Base-by-base conservation (phyloP, 176 grass and related monocot species). In the Chloris gayana region DNA sequence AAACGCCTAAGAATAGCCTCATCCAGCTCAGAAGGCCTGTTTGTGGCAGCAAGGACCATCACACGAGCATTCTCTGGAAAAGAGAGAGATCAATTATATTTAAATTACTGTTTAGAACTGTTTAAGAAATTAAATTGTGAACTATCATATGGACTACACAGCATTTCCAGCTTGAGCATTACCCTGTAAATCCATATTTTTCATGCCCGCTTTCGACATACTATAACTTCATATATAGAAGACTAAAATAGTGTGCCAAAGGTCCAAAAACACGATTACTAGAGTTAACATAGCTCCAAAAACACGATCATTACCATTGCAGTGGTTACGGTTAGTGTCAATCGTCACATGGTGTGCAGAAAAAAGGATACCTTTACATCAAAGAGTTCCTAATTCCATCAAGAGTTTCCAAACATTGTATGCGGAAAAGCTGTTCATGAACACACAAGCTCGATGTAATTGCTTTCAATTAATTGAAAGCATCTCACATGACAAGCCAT, bases 1-100 rank as follows among this genome's bases (percentile, higher is more conserved):
- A 99, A 99, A 10, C 96, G 90, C 61, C 96, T 87, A 21, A 99
- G 85, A 65, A 99, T 99, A 57, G 96, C 96, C 64, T 95, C 96
- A 65, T 99, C 96, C 75, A 99, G 81, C 77, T 93, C 96, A 21
- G 90, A 92, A 72, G 96, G 96, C 27, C 96, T 89, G 73, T 99
- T 99, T 73, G 96, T 99, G 42, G 96, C 96, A 82, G 96, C 96
- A 85, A 99, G 92, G 60, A 99, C 96, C 96, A 95, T 99, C 82
- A 99, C 96, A 64, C 88, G 88, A 49, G 96, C 96, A 89, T 95
- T 87, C 72, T 91, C 96, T 99, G 64, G 46, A 94, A 29, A 24
- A n/a, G 35, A 85, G 4, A 7, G 32, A 78, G 51, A 77, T 37
- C 72, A 15, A 65, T 34, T 38, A 37, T 17, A 14, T 51, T 76